Percentiles rank a stretch among this genome's conserved stretches.
phyloP scores from a whole-genome alignment of 1,139 yeast genomes.

The Debaryomyces singareniensis region DNA sequence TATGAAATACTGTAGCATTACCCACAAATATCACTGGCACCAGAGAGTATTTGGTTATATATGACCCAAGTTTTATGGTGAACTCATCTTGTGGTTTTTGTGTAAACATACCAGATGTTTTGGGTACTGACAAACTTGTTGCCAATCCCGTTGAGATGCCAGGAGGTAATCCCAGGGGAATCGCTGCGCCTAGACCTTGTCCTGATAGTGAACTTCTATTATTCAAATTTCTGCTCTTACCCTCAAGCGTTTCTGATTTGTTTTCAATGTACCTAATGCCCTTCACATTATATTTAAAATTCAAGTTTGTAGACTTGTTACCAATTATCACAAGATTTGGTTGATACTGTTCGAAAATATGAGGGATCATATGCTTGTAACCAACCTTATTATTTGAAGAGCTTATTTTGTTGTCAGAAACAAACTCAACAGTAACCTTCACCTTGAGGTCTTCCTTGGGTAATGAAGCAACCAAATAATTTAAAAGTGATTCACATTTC shows the following conservation, averaged over 20 bases:
- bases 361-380: slow-evolving; percentile 30
- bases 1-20: slow-evolving; percentile 11
- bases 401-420: slow-evolving; percentile 10
- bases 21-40: slow-evolving; percentile 39
- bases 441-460: slow-evolving; percentile 24
- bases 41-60: slow-evolving; percentile 33
- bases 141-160: too few relatives aligned
- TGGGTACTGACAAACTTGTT: too few relatives aligned
- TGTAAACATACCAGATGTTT: background rate
- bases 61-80: slow-evolving; percentile 34
- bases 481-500: slow-evolving; percentile 35
- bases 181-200: background rate
- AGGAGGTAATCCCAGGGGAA: too few relatives aligned
- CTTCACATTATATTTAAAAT: slow-evolving; percentile 38
- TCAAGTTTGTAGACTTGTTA: slow-evolving; percentile 33
- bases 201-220: too few relatives aligned
- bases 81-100: slow-evolving; percentile 11
- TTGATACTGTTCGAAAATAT: slow-evolving; percentile 35
- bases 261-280: slow-evolving; percentile 1
- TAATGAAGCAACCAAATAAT: slow-evolving; percentile 30
- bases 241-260: background rate
- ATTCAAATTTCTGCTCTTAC: too few relatives aligned
- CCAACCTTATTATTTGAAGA: slow-evolving; percentile 13
- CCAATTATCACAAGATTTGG: slow-evolving; percentile 37
- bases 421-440: slow-evolving; percentile 51